Evolutionary conservation across 2,329 filamentous ascomycete species (phyloP), one percentile per base, ranked within the genome.

Genomic region (Paecilomyces fulvus): DNA sequence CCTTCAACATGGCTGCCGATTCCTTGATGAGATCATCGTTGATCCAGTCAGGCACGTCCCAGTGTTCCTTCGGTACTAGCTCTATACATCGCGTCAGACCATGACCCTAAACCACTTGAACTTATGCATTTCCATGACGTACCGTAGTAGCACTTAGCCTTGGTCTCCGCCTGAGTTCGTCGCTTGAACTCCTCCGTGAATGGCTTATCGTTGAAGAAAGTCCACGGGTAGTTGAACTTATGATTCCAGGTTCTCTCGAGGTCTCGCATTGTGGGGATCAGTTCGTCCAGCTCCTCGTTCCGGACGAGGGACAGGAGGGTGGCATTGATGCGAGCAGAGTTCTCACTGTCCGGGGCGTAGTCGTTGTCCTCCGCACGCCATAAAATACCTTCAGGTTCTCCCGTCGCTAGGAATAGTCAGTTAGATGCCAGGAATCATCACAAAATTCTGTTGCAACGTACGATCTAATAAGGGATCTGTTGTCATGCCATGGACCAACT

Each of bases 141-240:
- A 92, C 88, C 89, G 70, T 94, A 96, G 72, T 81, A 82, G 67
- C 88, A 89, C 72, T 95, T 86, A 51, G 92, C 94, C 63, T 95
- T 96, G 17, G 92, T 97, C 53, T 83, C 86, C 28, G 86, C 90
- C 60, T 82, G 79, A 0, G 92, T 97, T 73, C 82, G 84, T 66
- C 78, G 79, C 77, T 95, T 97, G 79, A 99, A 99, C 66, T 97
- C 92, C 14, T 94, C 88, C 2, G 88, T 86, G 69, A 99, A 99
- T 14, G 90, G 89, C 54, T 89, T 86, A 68, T 99, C 92, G 75
- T 99, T 99, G 81, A 99, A 95, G 73, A 99, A 99, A 8, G 91
- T 96, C 90, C 94, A 99, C 0, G 94, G 94, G 70, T 99, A 99
- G 78, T 99, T 99, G 83, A 97, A 99, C 70, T 99, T 99, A 79